Evolutionary conservation across 2,329 filamentous ascomycete species (phyloP).

Genomic region (Metarhizium album): DNA sequence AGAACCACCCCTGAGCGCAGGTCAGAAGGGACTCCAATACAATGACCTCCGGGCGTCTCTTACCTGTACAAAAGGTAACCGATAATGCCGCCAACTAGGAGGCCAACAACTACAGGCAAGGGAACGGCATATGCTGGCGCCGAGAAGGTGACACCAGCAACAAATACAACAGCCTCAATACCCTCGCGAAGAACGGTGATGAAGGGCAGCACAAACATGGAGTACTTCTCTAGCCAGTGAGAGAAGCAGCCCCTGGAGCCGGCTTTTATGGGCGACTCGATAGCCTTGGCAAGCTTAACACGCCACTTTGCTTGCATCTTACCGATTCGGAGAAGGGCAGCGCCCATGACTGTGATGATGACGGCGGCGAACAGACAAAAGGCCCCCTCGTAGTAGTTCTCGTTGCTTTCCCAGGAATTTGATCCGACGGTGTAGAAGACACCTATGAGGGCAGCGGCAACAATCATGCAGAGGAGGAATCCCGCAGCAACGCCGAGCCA

Average conservation of each 20-base stretch:
- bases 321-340: slow-evolving; percentile 66
- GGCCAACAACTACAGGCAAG: slow-evolving; percentile 61
- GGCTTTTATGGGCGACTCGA: slow-evolving; percentile 42
- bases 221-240: slow-evolving; percentile 62
- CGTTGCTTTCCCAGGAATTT: slow-evolving; percentile 55
- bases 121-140: slow-evolving; percentile 68
- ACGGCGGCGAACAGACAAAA: slow-evolving; percentile 65
- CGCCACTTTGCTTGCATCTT: slow-evolving; percentile 84
- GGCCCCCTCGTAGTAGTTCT: slow-evolving; percentile 72
- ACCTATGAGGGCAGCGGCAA: slow-evolving; percentile 59
- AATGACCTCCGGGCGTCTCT: slow-evolving; percentile 18
- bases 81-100: slow-evolving; percentile 54
- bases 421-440: slow-evolving; percentile 59
- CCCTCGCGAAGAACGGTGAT: slow-evolving; percentile 81
- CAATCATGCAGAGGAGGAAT: slow-evolving; percentile 51
- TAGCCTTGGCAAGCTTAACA: slow-evolving; percentile 63
- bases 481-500: slow-evolving; percentile 58
- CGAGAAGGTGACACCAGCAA: slow-evolving; percentile 71
- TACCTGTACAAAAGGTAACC: slow-evolving; percentile 73
- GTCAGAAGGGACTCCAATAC: not conserved
- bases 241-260: slow-evolving; percentile 42
- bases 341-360: slow-evolving; percentile 75
- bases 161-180: slow-evolving; percentile 76
- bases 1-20: slow-evolving; percentile 26
- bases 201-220: slow-evolving; percentile 79